Evolutionary conservation across 2,329 filamentous ascomycete species (phyloP).

Genomic region (Beauveria bassiana): DNA sequence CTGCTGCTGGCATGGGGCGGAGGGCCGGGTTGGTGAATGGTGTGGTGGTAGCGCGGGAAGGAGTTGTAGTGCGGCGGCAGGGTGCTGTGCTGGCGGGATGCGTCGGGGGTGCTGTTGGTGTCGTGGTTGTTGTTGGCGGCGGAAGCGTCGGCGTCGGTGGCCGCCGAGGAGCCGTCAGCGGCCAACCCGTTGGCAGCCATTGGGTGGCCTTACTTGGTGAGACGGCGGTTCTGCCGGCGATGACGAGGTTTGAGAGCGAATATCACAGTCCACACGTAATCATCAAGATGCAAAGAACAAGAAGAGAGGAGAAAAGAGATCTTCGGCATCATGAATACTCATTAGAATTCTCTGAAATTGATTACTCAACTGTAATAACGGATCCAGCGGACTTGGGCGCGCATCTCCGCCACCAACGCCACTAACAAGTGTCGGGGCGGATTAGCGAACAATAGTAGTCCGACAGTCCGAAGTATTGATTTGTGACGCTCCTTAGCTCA

Average conservation of each 20-base stretch:
- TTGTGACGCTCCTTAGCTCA: background rate
- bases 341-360: background rate
- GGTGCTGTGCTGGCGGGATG: background rate
- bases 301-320: too few species aligned
- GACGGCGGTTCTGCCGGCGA: too few species aligned
- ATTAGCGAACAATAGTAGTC: background rate
- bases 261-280: background rate
- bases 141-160: background rate
- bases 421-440: background rate
- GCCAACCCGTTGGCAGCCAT: background rate
- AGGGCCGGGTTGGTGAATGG: background rate
- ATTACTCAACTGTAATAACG: background rate
- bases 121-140: background rate
- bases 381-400: background rate
- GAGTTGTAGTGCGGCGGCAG: conserved; percentile 14
- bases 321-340: background rate
- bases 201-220: too few species aligned
- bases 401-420: conserved; percentile 2
- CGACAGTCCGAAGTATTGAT: background rate
- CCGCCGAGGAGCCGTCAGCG: background rate
- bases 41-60: conserved; percentile 13
- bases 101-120: background rate
- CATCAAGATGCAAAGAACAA: too few species aligned
- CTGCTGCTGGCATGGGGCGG: background rate
- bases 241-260: background rate